Evolutionary conservation across 1,139 yeast species (phyloP), one percentile per base, ranked within the genome.

Genomic region (Waltiozyma solani): DNA sequence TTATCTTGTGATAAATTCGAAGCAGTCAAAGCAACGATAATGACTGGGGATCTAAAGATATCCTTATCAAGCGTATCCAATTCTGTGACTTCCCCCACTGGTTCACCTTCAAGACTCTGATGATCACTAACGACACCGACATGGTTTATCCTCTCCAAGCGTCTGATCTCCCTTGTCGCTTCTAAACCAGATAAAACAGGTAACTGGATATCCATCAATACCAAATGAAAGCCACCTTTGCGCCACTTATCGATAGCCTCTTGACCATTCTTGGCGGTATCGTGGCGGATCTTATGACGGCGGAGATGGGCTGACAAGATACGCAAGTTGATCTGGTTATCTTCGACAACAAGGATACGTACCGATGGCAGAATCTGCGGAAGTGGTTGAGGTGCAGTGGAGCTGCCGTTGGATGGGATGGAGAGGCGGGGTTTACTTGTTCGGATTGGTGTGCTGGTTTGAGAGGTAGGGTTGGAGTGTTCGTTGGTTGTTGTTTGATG

Each of bases 211-310:
- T 89, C 97, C 96, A 89, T 89, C 36, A 89, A 70, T 33, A 91
- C 93, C 44, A 89, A 66, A 57, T 89, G 96, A 52, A 82, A 84
- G 1, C 96, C 96, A 13, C 97, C 97, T 44, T 73, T 76, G 45
- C 85, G 70, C 96, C 96, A 89, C 58, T 79, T 83, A 46, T 85
- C 94, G 4, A 89, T 75, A 1, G 96, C 97, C 52, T 89, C 96
- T 49, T 79, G 77, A 23, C 97, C 97, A 50, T 86, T 87, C 42
- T 83, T 80, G 8, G 96, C 96, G 34, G 87, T 80, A 45, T 80
- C 80, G 48, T 83, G 87, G 37, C 82, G 81, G 30, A 91, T 89
- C 47, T 84, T 78, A 51, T 91, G 89, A 48, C 86, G 81, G 49
- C 89, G 72, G 57, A 91, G 67, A 54, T 87, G 91, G n/a, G 95